Evolutionary conservation across 108 stramenopile genomes (phyloP).

Genomic region (Aurantiochytrium sp.): DNA sequence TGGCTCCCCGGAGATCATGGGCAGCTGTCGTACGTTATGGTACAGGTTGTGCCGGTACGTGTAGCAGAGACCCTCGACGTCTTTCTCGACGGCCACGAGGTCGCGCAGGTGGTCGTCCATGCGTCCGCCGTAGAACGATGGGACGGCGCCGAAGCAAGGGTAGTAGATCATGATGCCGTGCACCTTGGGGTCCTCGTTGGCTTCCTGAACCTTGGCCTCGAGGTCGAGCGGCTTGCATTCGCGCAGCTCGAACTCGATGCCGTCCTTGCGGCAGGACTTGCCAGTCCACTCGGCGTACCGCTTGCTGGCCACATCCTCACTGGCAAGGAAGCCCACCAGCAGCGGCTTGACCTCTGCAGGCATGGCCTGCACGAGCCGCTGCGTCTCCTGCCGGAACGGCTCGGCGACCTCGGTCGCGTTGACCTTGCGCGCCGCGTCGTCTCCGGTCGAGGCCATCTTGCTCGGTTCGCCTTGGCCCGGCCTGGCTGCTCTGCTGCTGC

Average conservation of each 20-base stretch:
- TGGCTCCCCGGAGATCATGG: conserved; percentile 52
- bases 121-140: conserved; percentile 78
- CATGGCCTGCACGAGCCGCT: conserved; percentile 58
- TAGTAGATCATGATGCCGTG: conserved; percentile 96
- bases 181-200: conserved; percentile 83
- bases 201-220: conserved; percentile 69
- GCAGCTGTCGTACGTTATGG: conserved; percentile 74
- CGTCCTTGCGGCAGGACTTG: conserved; percentile 73
- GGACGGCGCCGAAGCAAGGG: conserved; percentile 87
- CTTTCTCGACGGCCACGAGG: conserved; percentile 73
- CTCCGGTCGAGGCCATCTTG: neutral
- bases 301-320: conserved; percentile 76
- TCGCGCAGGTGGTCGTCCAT: conserved; percentile 96
- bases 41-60: conserved; percentile 84
- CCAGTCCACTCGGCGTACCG: conserved; percentile 94
- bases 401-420: conserved; percentile 68
- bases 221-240: conserved; percentile 71
- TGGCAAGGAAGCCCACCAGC: conserved; percentile 82
- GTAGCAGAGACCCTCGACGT: conserved; percentile 91
- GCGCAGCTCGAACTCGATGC: conserved; percentile 85
- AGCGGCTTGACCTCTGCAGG: conserved; percentile 71
- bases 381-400: conserved; percentile 80
- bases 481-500: too few relatives aligned
- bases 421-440: conserved; percentile 43
- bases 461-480: too few relatives aligned